Conservation (phyloP, 2,329 filamentous ascomycete genomes). For the Leptographium wingfieldii region DNA sequence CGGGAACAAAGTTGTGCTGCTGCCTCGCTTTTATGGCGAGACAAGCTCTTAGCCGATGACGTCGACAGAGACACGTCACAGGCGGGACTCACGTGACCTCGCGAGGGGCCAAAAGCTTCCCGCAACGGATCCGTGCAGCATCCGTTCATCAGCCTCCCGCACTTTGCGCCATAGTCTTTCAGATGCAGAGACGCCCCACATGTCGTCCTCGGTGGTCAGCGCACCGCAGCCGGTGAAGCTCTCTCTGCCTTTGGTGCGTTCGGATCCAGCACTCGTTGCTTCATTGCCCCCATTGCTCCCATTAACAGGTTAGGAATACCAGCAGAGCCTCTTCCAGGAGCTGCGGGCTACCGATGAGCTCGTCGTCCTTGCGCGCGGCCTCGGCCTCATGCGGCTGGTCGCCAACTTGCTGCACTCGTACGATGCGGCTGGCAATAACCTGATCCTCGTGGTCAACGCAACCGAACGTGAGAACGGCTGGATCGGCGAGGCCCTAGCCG, state of each 20-base stretch:
- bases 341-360: conserved; percentile 86
- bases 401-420: conserved; percentile 96
- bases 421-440: conserved; percentile 87
- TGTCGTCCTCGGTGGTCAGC: conserved; percentile 32
- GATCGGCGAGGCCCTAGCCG: conserved; percentile 91
- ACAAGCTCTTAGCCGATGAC: not conserved
- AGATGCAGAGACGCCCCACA: conserved; percentile 15
- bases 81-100: not conserved
- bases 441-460: conserved; percentile 79
- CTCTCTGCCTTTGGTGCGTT: conserved; percentile 56
- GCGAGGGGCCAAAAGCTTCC: not conserved
- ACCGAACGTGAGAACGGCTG: conserved; percentile 90
- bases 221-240: conserved; percentile 62
- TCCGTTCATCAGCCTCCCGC: not conserved
- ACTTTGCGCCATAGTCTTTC: conserved; percentile 1
- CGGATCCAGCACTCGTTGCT: no score
- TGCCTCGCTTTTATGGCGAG: not conserved
- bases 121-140: not conserved
- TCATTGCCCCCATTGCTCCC: not conserved
- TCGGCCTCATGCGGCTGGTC: conserved; percentile 81
- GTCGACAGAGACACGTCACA: not conserved
- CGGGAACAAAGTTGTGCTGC: not conserved
- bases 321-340: conserved; percentile 89
- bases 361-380: conserved; percentile 78
- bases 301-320: conserved; percentile 52